A percentile compares a stretch with the other conserved stretches of the same genome.
Evolutionary conservation across 371 early-diverging fungal genomes (phyloP).

Genomic region (Conidiobolus incongruus): DNA sequence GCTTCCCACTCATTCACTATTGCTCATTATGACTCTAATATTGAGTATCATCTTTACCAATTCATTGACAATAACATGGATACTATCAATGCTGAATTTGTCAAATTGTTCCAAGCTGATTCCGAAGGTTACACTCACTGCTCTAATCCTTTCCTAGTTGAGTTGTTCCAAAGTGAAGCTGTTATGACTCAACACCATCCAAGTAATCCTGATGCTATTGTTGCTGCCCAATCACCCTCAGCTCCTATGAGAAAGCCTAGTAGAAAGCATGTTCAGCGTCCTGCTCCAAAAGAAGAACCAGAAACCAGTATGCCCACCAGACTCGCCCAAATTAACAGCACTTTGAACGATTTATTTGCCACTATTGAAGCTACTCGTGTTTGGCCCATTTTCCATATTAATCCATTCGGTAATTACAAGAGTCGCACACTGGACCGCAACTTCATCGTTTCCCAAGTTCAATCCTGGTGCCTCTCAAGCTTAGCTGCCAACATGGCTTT

Average conservation of each 20-base stretch:
- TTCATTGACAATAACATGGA: slow-evolving; percentile 51
- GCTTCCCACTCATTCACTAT: no score
- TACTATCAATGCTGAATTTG: slow-evolving; percentile 58
- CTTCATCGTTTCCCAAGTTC: slow-evolving; percentile 27
- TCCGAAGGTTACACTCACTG: slow-evolving; percentile 34
- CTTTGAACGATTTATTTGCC: slow-evolving; percentile 36
- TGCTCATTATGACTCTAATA: no score
- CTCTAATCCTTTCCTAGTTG: slow-evolving; percentile 46
- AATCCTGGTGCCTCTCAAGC: slow-evolving; percentile 32
- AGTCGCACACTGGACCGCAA: slow-evolving; percentile 34
- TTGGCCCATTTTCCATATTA: no score
- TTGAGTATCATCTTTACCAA: slow-evolving; percentile 38
- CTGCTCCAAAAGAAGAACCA: background rate
- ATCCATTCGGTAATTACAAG: slow-evolving; percentile 60
- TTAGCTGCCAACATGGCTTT: slow-evolving; percentile 21
- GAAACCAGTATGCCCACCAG: slow-evolving; percentile 3
- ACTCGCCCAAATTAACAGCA: slow-evolving; percentile 33
- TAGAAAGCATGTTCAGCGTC: background rate
- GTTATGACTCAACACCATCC: slow-evolving; percentile 68
- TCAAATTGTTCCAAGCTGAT: slow-evolving; percentile 54
- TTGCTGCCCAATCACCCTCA: slow-evolving; percentile 40
- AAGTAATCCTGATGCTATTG: slow-evolving; percentile 40
- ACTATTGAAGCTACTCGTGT: slow-evolving; percentile 54
- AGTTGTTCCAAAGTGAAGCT: slow-evolving; percentile 50
- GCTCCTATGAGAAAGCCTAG: slow-evolving; percentile 20